phyloP scores from a whole-genome alignment of 352 stramenopile species.

The Globisporangium spinosum region DNA sequence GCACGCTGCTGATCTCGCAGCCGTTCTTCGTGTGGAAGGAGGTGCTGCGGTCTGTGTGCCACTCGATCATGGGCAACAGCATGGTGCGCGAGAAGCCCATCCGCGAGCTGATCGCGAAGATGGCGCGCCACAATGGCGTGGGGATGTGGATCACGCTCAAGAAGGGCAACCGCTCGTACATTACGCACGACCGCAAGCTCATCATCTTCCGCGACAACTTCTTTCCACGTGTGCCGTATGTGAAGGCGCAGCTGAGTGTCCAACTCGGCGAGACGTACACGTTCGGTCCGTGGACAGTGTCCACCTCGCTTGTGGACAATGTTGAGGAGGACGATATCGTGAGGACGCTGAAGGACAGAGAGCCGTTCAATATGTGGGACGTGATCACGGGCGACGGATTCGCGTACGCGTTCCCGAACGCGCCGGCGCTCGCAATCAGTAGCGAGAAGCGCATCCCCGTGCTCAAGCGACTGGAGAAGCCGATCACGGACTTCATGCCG shows the following conservation, averaged over 20 bases:
- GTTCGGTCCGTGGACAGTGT: conserved; percentile 58
- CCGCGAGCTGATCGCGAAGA: conserved; percentile 68
- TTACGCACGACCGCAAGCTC: conserved; percentile 58
- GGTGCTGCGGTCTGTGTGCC: conserved; percentile 77
- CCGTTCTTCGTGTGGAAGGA: conserved; percentile 88
- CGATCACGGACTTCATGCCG: conserved; percentile 69
- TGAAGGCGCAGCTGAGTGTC: conserved; percentile 20
- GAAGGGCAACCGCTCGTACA: conserved; percentile 75
- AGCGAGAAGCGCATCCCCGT: conserved; percentile 49
- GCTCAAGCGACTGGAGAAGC: conserved; percentile 64
- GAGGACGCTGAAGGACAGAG: conserved; percentile 21
- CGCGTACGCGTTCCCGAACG: conserved; percentile 60
- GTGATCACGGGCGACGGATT: conserved; percentile 44
- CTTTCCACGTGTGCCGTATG: conserved; percentile 39
- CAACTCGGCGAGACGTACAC: conserved; percentile 34
- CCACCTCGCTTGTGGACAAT: conserved; percentile 30
- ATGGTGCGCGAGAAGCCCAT: conserved; percentile 86
- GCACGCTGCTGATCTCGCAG: conserved; percentile 42
- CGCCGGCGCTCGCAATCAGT: conserved; percentile 49
- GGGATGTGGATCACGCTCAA: conserved; percentile 84
- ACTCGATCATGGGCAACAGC: conserved; percentile 73
- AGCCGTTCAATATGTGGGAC: conserved; percentile 55
- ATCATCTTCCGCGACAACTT: conserved; percentile 81
- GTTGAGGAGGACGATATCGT: conserved; percentile 22
- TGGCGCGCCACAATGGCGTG: conserved; percentile 42